phyloP scores from a whole-genome alignment of 78 protist species.

The Guillardia theta region DNA sequence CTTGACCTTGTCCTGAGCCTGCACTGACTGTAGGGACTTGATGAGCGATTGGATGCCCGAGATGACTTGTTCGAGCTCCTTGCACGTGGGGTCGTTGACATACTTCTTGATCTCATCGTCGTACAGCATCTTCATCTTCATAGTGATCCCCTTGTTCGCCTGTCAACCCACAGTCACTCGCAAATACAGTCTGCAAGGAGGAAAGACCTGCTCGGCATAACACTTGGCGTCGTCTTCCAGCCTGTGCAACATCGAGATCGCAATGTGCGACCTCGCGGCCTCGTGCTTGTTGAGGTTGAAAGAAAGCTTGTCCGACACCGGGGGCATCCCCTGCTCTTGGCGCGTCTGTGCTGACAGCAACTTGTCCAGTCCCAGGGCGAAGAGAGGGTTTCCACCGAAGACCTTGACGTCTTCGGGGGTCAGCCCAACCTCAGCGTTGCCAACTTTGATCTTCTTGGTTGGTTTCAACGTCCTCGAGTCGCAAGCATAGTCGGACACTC shows the following conservation, averaged over 20 bases:
- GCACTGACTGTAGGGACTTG: not conserved
- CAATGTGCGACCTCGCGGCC: conserved; percentile 10
- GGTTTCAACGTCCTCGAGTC: not conserved
- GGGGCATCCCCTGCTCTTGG: not conserved
- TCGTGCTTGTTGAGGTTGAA: conserved; percentile 36
- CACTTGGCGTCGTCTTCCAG: conserved; percentile 30
- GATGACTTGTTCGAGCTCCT: not conserved
- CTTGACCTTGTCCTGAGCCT: not conserved
- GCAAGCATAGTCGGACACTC: not conserved
- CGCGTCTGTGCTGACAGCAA: not conserved
- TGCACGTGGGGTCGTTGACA: not conserved
- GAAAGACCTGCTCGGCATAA: not conserved
- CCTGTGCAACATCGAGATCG: conserved; percentile 19
- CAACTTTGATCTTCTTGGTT: not conserved
- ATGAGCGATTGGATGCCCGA: not conserved
- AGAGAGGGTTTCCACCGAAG: not conserved
- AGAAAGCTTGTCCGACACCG: not conserved
- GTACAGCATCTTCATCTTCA: not conserved
- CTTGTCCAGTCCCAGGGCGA: not conserved
- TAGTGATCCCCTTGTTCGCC: not conserved
- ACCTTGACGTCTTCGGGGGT: not conserved
- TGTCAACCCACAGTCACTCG: too few species aligned
- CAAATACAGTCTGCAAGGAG: too few species aligned
- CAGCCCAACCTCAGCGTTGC: not conserved
- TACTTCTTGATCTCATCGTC: not conserved